Percentiles rank a stretch among this genome's conserved stretches.
Conservation (phyloP, 2,329 filamentous ascomycete genomes). For the Cytospora leucostoma region DNA sequence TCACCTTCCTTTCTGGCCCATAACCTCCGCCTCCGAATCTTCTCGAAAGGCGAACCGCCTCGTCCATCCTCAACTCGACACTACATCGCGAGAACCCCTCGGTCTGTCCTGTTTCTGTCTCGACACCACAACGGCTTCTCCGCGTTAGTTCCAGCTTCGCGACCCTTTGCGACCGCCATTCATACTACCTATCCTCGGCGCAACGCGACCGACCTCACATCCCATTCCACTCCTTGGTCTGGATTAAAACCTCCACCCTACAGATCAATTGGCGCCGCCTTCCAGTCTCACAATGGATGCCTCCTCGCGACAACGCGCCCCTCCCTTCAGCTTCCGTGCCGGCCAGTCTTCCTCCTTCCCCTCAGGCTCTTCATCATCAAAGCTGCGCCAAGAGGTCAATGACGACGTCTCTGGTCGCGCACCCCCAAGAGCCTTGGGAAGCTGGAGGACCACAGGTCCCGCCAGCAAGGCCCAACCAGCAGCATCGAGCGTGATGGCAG, state of each 20-base stretch:
- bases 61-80: constrained; percentile 4
- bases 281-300: constrained; percentile 22
- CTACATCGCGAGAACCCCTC: neutral
- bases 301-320: constrained; percentile 25
- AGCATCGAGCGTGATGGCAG: constrained; percentile 37
- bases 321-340: constrained; percentile 13
- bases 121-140: constrained; percentile 8
- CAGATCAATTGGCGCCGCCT: constrained; percentile 12
- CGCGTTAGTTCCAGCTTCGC: constrained; percentile 14
- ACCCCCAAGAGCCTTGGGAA: constrained; percentile 28
- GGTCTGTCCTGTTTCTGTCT: constrained; percentile 10
- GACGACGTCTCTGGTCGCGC: constrained; percentile 15
- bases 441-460: constrained; percentile 31
- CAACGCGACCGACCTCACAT: constrained; percentile 67
- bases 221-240: neutral
- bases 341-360: constrained; percentile 24
- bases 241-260: neutral
- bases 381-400: constrained; percentile 14
- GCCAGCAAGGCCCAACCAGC: constrained; percentile 38
- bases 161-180: constrained; percentile 19
- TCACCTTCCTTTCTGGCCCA: constrained; percentile 3
- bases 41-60: constrained; percentile 7
- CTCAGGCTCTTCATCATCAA: constrained; percentile 16
- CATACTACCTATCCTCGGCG: constrained; percentile 65
- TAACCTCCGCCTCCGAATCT: constrained; percentile 3